Evolutionary conservation across 495 filamentous ascomycete genomes (phyloP).

Genomic region (Neurospora sp.): DNA sequence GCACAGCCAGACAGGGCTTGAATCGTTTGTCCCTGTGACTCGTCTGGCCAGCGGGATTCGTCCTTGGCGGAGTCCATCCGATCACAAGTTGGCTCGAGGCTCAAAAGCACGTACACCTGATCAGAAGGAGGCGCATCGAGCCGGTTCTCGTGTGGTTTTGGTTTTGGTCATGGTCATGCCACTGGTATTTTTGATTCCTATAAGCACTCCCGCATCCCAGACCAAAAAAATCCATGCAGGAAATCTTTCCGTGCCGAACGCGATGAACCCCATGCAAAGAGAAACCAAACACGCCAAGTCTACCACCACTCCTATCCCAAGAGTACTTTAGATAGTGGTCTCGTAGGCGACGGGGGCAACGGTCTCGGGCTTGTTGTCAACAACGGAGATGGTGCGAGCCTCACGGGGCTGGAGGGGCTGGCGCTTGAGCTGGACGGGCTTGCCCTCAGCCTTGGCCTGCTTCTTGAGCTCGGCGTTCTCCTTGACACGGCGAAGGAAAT

Average conservation of each 20-base stretch:
- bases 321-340: constrained; percentile 77
- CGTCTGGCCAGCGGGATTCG: background rate
- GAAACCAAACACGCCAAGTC: constrained; percentile 24
- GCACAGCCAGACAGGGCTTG: background rate
- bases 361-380: constrained; percentile 78
- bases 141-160: constrained; percentile 3
- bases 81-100: background rate
- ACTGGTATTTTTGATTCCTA: constrained; percentile 32
- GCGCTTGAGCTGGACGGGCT: constrained; percentile 82
- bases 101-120: background rate
- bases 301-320: constrained; percentile 14
- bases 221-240: constrained; percentile 25
- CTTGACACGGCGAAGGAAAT: constrained; percentile 95
- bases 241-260: constrained; percentile 29
- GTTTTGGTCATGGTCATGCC: constrained; percentile 20
- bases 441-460: constrained; percentile 82
- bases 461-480: constrained; percentile 83
- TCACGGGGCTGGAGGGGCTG: constrained; percentile 72
- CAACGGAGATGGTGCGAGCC: constrained; percentile 61
- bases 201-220: constrained; percentile 30
- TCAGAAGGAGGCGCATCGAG: background rate
- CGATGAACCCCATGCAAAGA: constrained; percentile 30
- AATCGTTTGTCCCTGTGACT: background rate
- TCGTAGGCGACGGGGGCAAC: constrained; percentile 89
- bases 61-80: background rate